Conservation (phyloP, 805 yeast genomes). For the Saccharomycopsis schoenii region DNA sequence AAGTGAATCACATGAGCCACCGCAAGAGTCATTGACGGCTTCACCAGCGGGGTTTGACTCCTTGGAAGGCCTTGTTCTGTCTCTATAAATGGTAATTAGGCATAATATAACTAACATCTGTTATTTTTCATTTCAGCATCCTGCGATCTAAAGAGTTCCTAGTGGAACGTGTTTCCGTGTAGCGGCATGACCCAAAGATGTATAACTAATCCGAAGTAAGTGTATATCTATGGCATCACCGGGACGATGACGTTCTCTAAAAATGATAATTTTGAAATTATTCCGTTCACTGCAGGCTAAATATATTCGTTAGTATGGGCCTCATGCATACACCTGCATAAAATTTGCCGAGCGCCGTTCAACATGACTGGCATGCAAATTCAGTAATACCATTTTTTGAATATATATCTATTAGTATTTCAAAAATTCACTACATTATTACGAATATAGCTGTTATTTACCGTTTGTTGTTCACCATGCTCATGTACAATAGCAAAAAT, state of each 20-base stretch:
- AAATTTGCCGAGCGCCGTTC: background rate
- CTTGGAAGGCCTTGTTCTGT: background rate
- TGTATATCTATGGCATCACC: background rate
- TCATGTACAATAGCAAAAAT: background rate
- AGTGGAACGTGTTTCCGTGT: too few relatives aligned
- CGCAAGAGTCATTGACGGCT: background rate
- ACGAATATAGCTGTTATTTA: too few relatives aligned
- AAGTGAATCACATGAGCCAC: background rate
- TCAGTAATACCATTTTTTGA: background rate
- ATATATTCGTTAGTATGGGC: background rate
- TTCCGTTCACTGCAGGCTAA: background rate
- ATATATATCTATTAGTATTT: too few relatives aligned
- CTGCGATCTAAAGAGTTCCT: too few relatives aligned
- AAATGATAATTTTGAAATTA: background rate
- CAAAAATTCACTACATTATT: too few relatives aligned
- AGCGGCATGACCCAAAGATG: too few relatives aligned
- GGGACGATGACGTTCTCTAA: background rate
- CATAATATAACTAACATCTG: too few relatives aligned
- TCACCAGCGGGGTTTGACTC: background rate
- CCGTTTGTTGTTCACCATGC: too few relatives aligned
- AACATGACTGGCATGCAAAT: background rate
- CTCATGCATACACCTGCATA: background rate
- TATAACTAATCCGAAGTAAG: too few relatives aligned
- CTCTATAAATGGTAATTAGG: background rate
- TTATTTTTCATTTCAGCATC: too few relatives aligned